Evolutionary conservation across 2,329 filamentous ascomycete genomes (phyloP).

Genomic region (Periconia digitata): DNA sequence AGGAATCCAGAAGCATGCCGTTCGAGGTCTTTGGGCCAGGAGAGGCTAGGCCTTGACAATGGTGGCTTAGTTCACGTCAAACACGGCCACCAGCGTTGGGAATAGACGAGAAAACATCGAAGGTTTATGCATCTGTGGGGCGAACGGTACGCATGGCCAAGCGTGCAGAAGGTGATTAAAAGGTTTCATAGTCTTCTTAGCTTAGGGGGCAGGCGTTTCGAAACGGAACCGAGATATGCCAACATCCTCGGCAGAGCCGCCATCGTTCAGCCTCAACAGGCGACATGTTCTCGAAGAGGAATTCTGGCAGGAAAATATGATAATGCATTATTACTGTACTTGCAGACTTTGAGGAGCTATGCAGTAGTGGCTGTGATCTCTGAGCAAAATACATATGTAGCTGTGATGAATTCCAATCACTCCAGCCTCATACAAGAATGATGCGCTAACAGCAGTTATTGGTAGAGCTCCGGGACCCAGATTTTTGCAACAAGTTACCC

Average conservation of each 20-base stretch:
- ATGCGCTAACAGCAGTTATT: no score
- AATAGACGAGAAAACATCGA: constrained; percentile 25
- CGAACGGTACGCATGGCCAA: constrained; percentile 4
- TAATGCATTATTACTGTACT: no score
- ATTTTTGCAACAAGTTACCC: no score
- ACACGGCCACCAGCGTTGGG: constrained; percentile 20
- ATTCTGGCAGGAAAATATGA: no score
- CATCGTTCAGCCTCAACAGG: not conserved
- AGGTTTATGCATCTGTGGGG: constrained; percentile 9
- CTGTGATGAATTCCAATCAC: no score
- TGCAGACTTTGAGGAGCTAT: no score
- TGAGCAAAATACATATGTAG: no score
- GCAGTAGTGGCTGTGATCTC: no score
- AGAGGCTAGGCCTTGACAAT: not conserved
- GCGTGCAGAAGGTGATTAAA: constrained; percentile 8
- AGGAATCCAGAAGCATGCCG: not conserved
- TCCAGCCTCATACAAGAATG: no score
- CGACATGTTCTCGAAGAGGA: not conserved
- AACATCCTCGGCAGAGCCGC: not conserved
- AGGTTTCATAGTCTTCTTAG: constrained; percentile 17
- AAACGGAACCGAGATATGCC: constrained; percentile 18
- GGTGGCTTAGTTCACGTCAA: not conserved
- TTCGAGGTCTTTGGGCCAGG: no score
- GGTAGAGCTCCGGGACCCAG: no score
- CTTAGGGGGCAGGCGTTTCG: constrained; percentile 20